These are phyloP conservation scores for Solanum bukasovii DNA, from an alignment of 257 asterid genomes.

Conservation along the genomic window DNA sequence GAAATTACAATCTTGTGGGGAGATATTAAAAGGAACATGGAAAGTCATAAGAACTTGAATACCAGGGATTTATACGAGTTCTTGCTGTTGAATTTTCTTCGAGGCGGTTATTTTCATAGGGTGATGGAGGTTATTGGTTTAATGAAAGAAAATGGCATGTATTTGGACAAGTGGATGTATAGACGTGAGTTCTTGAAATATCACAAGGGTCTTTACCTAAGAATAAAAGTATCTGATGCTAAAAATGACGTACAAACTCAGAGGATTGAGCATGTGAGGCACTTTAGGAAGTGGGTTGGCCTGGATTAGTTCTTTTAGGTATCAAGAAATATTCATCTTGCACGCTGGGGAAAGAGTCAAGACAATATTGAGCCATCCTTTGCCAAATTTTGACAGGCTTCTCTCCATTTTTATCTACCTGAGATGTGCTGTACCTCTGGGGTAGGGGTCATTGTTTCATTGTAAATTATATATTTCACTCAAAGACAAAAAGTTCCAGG, in stretches of 20 bases:
- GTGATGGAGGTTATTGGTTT: constrained; percentile 61
- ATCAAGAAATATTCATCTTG: not conserved
- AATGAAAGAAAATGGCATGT: constrained; percentile 57
- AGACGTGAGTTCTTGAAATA: constrained; percentile 50
- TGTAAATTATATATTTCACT: not conserved
- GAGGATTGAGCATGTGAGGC: constrained; percentile 70
- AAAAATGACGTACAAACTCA: constrained; percentile 50
- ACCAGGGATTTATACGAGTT: constrained; percentile 59
- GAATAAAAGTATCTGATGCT: constrained; percentile 32
- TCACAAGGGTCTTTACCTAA: constrained; percentile 73
- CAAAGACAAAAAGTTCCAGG: not conserved
- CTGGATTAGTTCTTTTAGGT: constrained; percentile 14
- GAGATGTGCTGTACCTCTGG: not conserved
- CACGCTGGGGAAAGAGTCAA: not conserved
- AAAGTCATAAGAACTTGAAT: constrained; percentile 16
- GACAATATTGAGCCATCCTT: not conserved
- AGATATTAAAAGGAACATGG: constrained; percentile 58
- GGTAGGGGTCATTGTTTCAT: not conserved
- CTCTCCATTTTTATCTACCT: not conserved
- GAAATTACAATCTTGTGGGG: constrained; percentile 82
- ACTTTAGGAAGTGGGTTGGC: constrained; percentile 61
- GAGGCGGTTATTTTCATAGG: constrained; percentile 89
- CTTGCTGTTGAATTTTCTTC: constrained; percentile 48
- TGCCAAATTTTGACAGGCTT: not conserved
- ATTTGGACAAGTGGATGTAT: constrained; percentile 63